These are phyloP conservation scores for Powellomyces hirtus DNA, from an alignment of 192 early-diverging fungal genomes.

Conservation along the genomic window DNA sequence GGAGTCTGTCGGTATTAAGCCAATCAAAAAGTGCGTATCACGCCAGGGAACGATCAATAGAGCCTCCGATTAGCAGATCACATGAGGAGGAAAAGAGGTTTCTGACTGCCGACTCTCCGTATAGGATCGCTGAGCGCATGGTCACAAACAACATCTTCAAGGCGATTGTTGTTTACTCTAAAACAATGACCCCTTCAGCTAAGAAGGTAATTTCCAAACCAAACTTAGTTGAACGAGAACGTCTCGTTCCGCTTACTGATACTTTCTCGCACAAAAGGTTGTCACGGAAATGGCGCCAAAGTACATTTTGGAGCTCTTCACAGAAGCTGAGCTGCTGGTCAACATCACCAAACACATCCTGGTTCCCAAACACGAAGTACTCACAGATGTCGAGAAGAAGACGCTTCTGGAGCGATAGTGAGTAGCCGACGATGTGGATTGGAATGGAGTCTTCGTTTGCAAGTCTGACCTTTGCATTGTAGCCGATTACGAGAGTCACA, in stretches of 20 bases:
- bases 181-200: constrained; percentile 79
- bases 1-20: constrained; percentile 83
- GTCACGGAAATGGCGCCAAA: constrained; percentile 66
- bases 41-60: not conserved
- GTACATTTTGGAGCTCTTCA: constrained; percentile 80
- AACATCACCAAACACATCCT: constrained; percentile 96
- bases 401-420: constrained; percentile 89
- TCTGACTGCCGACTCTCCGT: too few relatives aligned
- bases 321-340: constrained; percentile 89
- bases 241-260: too few relatives aligned
- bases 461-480: not conserved
- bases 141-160: constrained; percentile 74
- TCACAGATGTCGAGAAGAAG: constrained; percentile 84
- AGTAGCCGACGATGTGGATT: constrained; percentile 43
- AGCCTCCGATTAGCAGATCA: not conserved
- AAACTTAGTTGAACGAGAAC: too few relatives aligned
- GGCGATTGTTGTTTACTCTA: constrained; percentile 85
- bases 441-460: not conserved
- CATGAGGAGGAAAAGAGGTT: constrained; percentile 22
- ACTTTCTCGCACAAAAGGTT: too few relatives aligned
- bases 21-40: constrained; percentile 80
- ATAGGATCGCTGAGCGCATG: constrained; percentile 71
- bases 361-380: constrained; percentile 91
- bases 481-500: constrained; percentile 94
- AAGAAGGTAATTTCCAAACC: too few relatives aligned